Percentiles rank a stretch among this genome's conserved stretches.
Conservation (phyloP, 495 filamentous ascomycete genomes). For the Neurospora sp. region DNA sequence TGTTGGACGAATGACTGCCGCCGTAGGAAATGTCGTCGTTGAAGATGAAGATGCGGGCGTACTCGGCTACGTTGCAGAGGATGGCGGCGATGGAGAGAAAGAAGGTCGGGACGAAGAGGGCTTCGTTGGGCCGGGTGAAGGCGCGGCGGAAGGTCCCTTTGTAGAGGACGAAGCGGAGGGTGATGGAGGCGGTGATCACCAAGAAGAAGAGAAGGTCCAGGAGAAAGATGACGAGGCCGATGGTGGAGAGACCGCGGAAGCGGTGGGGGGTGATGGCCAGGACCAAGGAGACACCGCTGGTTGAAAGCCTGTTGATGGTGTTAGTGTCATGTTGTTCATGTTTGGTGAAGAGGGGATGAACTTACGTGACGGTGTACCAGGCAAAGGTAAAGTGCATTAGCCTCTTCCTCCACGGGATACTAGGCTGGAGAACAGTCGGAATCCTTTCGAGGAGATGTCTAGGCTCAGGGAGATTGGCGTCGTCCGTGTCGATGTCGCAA, state of each 20-base stretch:
- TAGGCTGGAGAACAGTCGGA: constrained; percentile 21
- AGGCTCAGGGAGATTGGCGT: background rate
- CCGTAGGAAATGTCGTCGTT: constrained; percentile 20
- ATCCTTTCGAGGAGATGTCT: constrained; percentile 11
- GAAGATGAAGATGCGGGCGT: constrained; percentile 38
- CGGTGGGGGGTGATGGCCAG: constrained; percentile 47
- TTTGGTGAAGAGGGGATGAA: background rate
- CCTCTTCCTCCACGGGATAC: constrained; percentile 25
- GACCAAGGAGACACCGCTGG: constrained; percentile 52
- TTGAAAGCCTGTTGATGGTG: constrained; percentile 40
- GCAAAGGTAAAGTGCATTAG: constrained; percentile 64
- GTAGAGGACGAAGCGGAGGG: constrained; percentile 46
- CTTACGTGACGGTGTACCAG: constrained; percentile 52
- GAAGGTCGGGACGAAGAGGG: constrained; percentile 59
- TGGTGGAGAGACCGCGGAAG: constrained; percentile 46
- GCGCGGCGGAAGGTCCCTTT: constrained; percentile 42
- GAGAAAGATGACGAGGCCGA: constrained; percentile 52
- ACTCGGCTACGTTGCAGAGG: constrained; percentile 46
- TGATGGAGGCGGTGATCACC: constrained; percentile 40
- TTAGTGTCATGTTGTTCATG: background rate
- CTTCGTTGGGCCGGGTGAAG: constrained; percentile 51
- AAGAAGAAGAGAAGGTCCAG: constrained; percentile 52
- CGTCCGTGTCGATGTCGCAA: background rate
- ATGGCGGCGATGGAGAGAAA: constrained; percentile 55
- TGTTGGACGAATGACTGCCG: no score